Base-by-base conservation (phyloP, 768 basidiomycete species). In the Boletus sp. region DNA sequence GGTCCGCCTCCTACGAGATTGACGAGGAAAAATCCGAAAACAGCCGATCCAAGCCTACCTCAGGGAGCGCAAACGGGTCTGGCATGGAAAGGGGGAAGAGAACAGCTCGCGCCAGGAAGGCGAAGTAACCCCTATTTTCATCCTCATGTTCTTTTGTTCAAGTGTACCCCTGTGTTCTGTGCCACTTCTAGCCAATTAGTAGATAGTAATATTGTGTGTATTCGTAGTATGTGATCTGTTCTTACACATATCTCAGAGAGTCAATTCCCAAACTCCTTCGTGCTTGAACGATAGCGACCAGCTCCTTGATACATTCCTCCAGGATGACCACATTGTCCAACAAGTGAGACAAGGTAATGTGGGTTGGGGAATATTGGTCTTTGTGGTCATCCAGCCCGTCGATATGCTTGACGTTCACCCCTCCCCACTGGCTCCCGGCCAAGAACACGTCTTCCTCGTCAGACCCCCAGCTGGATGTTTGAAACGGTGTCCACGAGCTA, bases 221-320 rank as follows among this genome's bases (percentile, higher is more conserved):
- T 19, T 45, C 33, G 23, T 58, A 64, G 19, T 39, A 51, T 37
- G 13, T 15, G 7, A 41, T 32, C 27, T 39, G 15, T 42, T 45
- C 47, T 72, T 75, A 91, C 62, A 93, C 65, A 66, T 90, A 92
- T 61, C 87, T 82, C 57, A 93, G 71, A 23, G 83, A 77, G 72
- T 95, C 93, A 57, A 95, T 88, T 9, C 93, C 93, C 50, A 95
- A 71, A 71, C 84, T 87, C 56, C 90, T 76, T 54, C 93, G 77
- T 15, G 90, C 91, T 71, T 91, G 87, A 48, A 94, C 82, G 59
- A 93, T 87, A 14, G 91, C 90, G 14, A 84, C 84, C 33, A 94
- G 74, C 70, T 98, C 96, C 73, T 98, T 98, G 65, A 98, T 88
- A 56, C 87, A 88, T 71, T 98, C 96, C 71, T 98, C 96, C 57